Conservation (phyloP, 2,329 filamentous ascomycete genomes). For the Penicillium sp. region DNA sequence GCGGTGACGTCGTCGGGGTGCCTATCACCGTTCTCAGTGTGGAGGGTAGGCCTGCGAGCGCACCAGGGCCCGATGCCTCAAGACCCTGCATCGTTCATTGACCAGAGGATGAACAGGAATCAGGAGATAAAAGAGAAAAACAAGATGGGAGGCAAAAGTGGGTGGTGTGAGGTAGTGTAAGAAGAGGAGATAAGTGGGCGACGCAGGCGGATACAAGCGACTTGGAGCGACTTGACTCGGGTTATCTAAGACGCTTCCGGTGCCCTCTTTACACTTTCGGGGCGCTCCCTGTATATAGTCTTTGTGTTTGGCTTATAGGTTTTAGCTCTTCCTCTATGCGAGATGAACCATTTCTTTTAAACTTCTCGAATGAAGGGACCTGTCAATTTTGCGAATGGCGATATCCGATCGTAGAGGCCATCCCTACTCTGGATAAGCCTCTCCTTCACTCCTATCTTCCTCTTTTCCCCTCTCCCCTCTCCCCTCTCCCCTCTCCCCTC, state of each 20-base stretch:
- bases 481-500: constrained; percentile 5
- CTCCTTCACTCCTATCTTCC: constrained; percentile 10
- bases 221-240: neutral
- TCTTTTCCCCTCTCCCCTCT: constrained; percentile 1
- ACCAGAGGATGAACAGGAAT: constrained; percentile 11
- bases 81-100: constrained; percentile 40
- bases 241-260: constrained; percentile 30
- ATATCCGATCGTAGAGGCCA: constrained; percentile 6
- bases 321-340: too few species aligned
- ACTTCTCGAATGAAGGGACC: neutral
- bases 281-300: neutral
- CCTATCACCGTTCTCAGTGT: constrained; percentile 33
- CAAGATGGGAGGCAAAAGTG: constrained; percentile 1
- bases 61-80: constrained; percentile 39
- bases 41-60: constrained; percentile 33
- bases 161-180: constrained; percentile 2
- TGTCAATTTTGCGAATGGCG: constrained; percentile 7
- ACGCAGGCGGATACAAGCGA: constrained; percentile 12
- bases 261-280: neutral
- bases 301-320: neutral
- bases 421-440: constrained; percentile 16
- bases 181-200: constrained; percentile 16
- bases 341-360: neutral
- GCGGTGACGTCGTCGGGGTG: constrained; percentile 27
- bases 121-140: neutral